Evolutionary conservation across 345 rosid species (phyloP), one percentile per base, ranked within the genome.

Genomic region (Brassica rapa): DNA sequence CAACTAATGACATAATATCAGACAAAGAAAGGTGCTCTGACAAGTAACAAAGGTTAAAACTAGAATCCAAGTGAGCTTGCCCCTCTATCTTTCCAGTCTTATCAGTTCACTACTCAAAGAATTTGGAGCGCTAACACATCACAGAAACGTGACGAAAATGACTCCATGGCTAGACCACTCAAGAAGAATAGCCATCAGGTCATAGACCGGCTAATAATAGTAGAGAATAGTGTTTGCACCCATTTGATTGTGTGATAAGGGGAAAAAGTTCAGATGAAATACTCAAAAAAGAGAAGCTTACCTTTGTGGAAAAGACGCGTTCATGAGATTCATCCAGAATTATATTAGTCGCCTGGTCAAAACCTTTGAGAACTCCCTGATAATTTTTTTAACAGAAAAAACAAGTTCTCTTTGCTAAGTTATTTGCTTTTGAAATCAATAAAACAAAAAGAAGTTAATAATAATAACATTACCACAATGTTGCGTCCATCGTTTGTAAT

Each of bases 321-420:
- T 91, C 95, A 74, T 94, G 97, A 83, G 95, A 89, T 83, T 92
- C 97, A 76, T 94, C 98, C 4, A 92, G 91, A 75, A 92, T 92
- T 53, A 90, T 87, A 85, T 94, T 88, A 24, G 97, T 89, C 68
- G 97, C 97, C 83, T 90, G 98, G 81, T 92, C 97, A 77, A 94
- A 92, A 56, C 97, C 97, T 83, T 87, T 91, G 65, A 92, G 80
- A 64, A 87, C 51, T 33, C 97, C 97, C 96, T 94, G 81, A 56
- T 46, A 77, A n/a, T 5, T 49, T 39, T 35, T 0, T 46, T 1
- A 0, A 68, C 6, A 30, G 57, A 3, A 12, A 46, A 15, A 66
- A 9, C 43, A 0, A 4, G 30, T 2, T 46, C 19, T 39, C 59
- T 27, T 71, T 27, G 16, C 53, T 46, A 43, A 43, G 49, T 41